Evolutionary conservation across 495 filamentous ascomycete genomes (phyloP).

Genomic region (Xylaria castorea): DNA sequence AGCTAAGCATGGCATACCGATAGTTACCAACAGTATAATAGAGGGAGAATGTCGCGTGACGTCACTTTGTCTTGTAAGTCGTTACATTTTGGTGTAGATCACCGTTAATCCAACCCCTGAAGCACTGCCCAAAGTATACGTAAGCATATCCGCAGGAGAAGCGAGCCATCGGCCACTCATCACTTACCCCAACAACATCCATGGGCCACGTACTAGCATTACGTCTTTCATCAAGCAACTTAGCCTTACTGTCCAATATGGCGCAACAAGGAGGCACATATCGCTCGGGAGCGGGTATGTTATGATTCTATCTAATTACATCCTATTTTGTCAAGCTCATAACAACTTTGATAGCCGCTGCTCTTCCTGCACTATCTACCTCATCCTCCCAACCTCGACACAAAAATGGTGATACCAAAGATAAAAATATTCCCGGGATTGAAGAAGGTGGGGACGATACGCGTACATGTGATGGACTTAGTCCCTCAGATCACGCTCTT

Average conservation of each 20-base stretch:
- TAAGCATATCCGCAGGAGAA: neutral
- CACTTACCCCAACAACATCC: neutral
- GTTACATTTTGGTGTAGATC: neutral
- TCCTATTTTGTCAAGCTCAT: neutral
- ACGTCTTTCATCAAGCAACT: neutral
- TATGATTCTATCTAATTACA: neutral
- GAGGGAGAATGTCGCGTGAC: neutral
- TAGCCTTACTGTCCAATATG: neutral
- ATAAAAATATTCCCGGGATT: neutral
- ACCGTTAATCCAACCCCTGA: neutral
- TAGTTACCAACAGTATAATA: too few relatives aligned
- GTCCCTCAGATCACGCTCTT: neutral
- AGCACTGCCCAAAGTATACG: neutral
- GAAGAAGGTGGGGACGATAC: neutral
- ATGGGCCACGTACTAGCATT: neutral
- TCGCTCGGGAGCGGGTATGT: neutral
- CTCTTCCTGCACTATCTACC: neutral
- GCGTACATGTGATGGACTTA: neutral
- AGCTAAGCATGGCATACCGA: neutral
- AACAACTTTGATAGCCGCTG: neutral
- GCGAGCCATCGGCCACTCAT: neutral
- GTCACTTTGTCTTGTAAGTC: neutral
- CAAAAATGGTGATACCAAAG: neutral
- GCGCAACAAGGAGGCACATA: slow-evolving; percentile 1
- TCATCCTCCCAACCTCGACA: neutral